Evolutionary conservation across 148 eudicot genomes (phyloP).

Genomic region (Cornus florida): DNA sequence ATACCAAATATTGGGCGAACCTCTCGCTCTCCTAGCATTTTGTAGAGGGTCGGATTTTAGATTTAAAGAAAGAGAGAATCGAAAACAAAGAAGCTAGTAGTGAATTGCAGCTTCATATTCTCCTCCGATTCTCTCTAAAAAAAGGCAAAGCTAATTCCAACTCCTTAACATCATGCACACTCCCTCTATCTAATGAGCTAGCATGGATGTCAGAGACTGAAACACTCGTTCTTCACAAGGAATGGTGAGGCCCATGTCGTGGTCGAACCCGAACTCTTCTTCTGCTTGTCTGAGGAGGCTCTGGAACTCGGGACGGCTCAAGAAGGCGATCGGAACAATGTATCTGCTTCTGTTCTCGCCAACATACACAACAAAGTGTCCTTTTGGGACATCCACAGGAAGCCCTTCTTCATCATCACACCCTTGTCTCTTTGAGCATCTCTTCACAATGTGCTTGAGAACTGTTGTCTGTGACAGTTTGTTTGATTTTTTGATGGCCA

Average conservation of each 20-base stretch:
- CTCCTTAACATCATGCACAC: too few relatives aligned
- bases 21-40: too few relatives aligned
- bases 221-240: slow-evolving; percentile 53
- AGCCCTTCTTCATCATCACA: not conserved
- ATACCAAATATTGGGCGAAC: too few relatives aligned
- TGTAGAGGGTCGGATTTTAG: too few relatives aligned
- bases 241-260: slow-evolving; percentile 58
- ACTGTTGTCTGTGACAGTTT: slow-evolving; percentile 5
- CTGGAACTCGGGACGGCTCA: slow-evolving; percentile 52
- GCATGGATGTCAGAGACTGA: slow-evolving; percentile 34
- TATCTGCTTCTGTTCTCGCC: slow-evolving; percentile 51
- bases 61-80: too few relatives aligned
- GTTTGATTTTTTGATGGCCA: slow-evolving; percentile 43
- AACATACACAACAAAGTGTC: slow-evolving; percentile 61
- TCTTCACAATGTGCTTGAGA: slow-evolving; percentile 50
- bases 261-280: slow-evolving; percentile 63
- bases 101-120: too few relatives aligned
- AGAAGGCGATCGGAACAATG: slow-evolving; percentile 50
- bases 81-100: too few relatives aligned
- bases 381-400: slow-evolving; percentile 53
- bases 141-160: too few relatives aligned
- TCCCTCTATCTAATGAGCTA: too few relatives aligned
- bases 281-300: slow-evolving; percentile 51
- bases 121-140: too few relatives aligned
- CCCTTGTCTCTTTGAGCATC: slow-evolving; percentile 37